These are phyloP conservation scores for Dimocarpus longan DNA, from an alignment of 345 rosid genomes.

Conservation along the genomic window DNA sequence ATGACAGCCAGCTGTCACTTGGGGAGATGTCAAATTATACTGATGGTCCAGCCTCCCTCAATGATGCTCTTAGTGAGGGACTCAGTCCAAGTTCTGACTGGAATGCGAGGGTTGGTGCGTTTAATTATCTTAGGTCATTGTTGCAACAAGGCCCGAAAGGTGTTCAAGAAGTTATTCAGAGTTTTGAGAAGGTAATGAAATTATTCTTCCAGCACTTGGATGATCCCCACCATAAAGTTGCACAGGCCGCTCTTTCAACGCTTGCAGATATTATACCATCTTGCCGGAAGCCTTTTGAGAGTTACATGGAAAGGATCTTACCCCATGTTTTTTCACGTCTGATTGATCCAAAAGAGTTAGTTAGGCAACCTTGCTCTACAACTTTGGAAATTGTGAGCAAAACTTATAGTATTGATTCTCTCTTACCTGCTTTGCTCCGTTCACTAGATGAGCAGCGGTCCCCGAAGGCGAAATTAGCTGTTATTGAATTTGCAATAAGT, in stretches of 20 bases:
- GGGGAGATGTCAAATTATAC: constrained; percentile 76
- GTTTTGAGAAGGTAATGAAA: constrained; percentile 98
- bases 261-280: constrained; percentile 93
- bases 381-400: constrained; percentile 94
- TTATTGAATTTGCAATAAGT: constrained; percentile 87
- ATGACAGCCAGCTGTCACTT: constrained; percentile 79
- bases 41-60: constrained; percentile 86
- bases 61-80: constrained; percentile 90
- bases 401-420: constrained; percentile 88
- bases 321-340: constrained; percentile 97
- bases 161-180: constrained; percentile 89
- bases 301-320: constrained; percentile 94
- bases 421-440: constrained; percentile 93
- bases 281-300: constrained; percentile 97
- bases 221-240: constrained; percentile 99
- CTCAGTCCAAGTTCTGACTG: constrained; percentile 92
- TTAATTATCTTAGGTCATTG: constrained; percentile 80
- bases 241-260: constrained; percentile 97
- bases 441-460: constrained; percentile 98
- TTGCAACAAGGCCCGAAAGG: constrained; percentile 95
- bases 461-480: constrained; percentile 98
- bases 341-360: constrained; percentile 97
- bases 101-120: constrained; percentile 96
- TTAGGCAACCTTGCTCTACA: constrained; percentile 89
- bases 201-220: constrained; percentile 95